Evolutionary conservation across 2,329 filamentous ascomycete genomes (phyloP).

Genomic region (Fusarium pseudograminearum): DNA sequence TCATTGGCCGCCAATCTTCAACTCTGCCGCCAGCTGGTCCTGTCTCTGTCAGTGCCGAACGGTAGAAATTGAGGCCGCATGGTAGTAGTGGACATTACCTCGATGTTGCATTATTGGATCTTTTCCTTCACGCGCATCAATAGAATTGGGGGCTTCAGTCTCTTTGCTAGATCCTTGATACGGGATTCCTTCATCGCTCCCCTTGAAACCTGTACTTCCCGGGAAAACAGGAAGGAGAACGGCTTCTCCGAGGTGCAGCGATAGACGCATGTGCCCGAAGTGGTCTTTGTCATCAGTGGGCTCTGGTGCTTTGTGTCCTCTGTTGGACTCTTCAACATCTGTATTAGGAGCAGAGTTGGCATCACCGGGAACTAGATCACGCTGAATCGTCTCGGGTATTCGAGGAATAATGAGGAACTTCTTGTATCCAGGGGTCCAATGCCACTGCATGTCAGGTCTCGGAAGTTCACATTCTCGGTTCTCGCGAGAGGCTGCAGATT

Average conservation of each 20-base stretch:
- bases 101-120: background rate
- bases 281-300: conserved; percentile 11
- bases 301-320: conserved; percentile 37
- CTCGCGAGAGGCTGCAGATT: conserved; percentile 47
- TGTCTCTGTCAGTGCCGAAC: conserved; percentile 1
- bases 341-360: too few species aligned
- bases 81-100: conserved; percentile 2
- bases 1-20: conserved; percentile 28
- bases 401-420: conserved; percentile 54
- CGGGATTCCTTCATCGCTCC: background rate
- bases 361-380: conserved; percentile 11
- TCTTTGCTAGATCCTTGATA: background rate
- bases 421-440: conserved; percentile 53
- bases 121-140: background rate
- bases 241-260: conserved; percentile 48
- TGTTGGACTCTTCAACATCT: conserved; percentile 30
- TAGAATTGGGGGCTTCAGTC: background rate
- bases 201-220: conserved; percentile 27
- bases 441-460: conserved; percentile 48
- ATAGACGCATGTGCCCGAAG: conserved; percentile 48
- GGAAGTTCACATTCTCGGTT: conserved; percentile 48
- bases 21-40: conserved; percentile 15
- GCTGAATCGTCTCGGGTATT: conserved; percentile 48
- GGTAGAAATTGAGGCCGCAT: background rate
- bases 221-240: conserved; percentile 46